Base-by-base conservation (phyloP, 192 early-diverging fungal species). In the Pilaira anomala region DNA sequence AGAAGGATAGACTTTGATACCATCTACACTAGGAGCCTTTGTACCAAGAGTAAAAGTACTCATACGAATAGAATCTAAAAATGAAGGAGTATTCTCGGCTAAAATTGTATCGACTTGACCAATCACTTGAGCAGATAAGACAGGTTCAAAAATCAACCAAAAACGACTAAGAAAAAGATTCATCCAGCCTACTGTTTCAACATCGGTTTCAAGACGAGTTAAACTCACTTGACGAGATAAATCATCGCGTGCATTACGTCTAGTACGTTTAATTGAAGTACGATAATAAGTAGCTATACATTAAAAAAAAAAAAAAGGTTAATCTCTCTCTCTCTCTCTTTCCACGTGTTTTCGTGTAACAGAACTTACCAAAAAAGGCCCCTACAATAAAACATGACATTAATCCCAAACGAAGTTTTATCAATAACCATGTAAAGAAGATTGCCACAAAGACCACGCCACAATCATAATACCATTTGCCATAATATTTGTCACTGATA, bases 121-220 rank as follows among this genome's bases (percentile, higher is more conserved):
- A 40, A 90, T 83, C 29, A 95, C 79, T 41, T 84, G 80, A 33
- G 85, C 80, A 51, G 88, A 87, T 48, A 97, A 82, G 19, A 82
- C 80, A 25, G 93, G 93, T 76, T 97, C 95, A 61, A 89, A 94
- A 57, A 88, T 91, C n/a, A 90, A 74, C 95, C 95, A 97, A 74
- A 93, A 95, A 45, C 86, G 81, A 28, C 78, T 77, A 57, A 92
- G 72, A 76, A 93, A 93, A 72, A 19, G 13, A 11, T 97, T 97
- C 42, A 97, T 74, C 95, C 95, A 97, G 30, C 92, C 93, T 14
- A 87, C 90, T 50, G 87, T 71, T 65, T 91, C 89, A 12, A 63
- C 62, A 44, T 80, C 73, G 26, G 68, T 70, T 45, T 79, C 76
- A 2, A 85, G 42, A 55, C 67, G 55, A 65, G 71, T 64, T 48